Base-by-base conservation (phyloP, 2,329 filamentous ascomycete species). In the Diaporthe caulivora region DNA sequence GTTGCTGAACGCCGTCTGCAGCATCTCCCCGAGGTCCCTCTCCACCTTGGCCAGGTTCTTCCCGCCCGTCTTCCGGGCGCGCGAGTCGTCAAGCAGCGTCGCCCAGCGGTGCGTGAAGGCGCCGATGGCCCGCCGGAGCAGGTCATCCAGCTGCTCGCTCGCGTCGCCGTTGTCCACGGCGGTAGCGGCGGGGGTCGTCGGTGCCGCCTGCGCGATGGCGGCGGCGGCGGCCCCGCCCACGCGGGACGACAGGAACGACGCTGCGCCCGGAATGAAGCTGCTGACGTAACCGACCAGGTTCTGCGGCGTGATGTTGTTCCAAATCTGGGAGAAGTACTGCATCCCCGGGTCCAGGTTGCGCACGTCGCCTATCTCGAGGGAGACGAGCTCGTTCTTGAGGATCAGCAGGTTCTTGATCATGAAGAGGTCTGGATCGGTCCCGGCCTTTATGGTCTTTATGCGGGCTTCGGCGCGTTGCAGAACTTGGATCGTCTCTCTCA, bases 331-430 rank as follows among this genome's bases (percentile, higher is more conserved):
- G 78, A 92, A 92, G 78, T 92, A 90, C 77, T 92, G 89, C 85
- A 90, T 87, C 6, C 85, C 84, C 21, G 84, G 80, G 9, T 83
- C 82, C 57, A 88, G 86, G 71, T 87, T 88, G 74, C 90, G 85
- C 21, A 91, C 87, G 76, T 92, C 90, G 68, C 90, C 95, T 77
- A 99, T 98, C 84, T 99, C 97, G 75, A 99, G 95, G 13, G 95
- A 95, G 34, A 99, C 92, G 68, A 99, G 93, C 81, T 98, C 94
- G 80, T 98, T 97, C 83, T 98, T 98, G 68, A 99, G 90, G 65
- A 98, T 92, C 65, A 99, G 92, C 2, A 99, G 89, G 81, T 99
- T 98, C 78, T 96, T 97, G 78, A 99, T 92, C 79, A 98, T 92
- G 83, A 99, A 99, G 6, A 99, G 88, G 77, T 98, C 94, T 0